Evolutionary conservation across 352 stramenopile genomes (phyloP), one percentile per base, ranked within the genome.

Genomic region (Globisporangium apiculatum): DNA sequence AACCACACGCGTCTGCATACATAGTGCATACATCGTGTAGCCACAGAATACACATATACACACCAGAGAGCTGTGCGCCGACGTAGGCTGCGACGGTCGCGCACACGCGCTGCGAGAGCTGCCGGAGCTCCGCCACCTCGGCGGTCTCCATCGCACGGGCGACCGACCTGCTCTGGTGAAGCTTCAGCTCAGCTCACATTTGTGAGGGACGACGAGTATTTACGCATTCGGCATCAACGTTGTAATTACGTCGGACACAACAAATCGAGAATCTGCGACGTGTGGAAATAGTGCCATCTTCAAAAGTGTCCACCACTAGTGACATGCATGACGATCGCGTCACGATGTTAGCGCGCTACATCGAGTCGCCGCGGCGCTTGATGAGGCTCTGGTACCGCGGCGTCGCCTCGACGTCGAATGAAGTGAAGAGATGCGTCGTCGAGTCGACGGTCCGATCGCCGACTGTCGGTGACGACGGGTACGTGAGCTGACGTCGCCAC

Each of bases 21-120:
- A 8, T 2, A 56, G 31, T 12, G 11, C 14, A n/a, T 11, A 10
- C 24, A 31, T 31, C 24, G 2, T 31, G 24, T 31, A 31, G 24
- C 24, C 24, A 31, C 24, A 31, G 3, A 31, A 31, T 31, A 31
- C 24, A 31, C 24, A 31, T 1, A 24, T 31, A 67, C 67, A 46
- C 42, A 92, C 83, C 76, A 48, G 78, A 69, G 11, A 91, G 68
- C 62, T 93, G 76, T 0, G 68, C 71, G 37, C 79, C 83, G 0
- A 85, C 68, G 60, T 93, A 93, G 38, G 73, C 71, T 10, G 77
- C 65, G 42, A 93, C 72, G 47, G 71, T 88, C 67, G 86, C 79
- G 47, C 80, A 85, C 57, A 93, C 75, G 48, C 67, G 73, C 66
- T 76, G 69, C 50, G 79, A 75, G 61, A 93, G 80, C 62, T 72